Evolutionary conservation across 2,329 filamentous ascomycete genomes (phyloP).

Genomic region (Fusarium fujikuroi): DNA sequence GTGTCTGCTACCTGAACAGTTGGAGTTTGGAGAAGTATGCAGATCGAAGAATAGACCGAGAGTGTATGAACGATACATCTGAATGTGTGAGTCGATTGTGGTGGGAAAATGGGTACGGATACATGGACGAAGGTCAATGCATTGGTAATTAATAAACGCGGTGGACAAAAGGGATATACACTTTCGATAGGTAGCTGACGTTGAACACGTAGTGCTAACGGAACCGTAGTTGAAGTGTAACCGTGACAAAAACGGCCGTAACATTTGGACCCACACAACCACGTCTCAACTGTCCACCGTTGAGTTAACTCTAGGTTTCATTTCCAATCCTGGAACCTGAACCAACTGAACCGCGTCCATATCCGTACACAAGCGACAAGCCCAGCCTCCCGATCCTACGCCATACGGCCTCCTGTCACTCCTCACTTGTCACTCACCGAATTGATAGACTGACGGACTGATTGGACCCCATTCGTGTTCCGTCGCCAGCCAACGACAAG

Average conservation of each 20-base stretch:
- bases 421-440: conserved; percentile 13
- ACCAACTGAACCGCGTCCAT: conserved; percentile 42
- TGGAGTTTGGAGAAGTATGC: background rate
- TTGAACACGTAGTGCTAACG: background rate
- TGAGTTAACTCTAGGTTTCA: conserved; percentile 38
- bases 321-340: conserved; percentile 42
- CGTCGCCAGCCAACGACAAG: conserved; percentile 36
- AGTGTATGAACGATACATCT: background rate
- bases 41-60: background rate
- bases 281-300: conserved; percentile 37
- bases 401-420: conserved; percentile 20
- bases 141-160: background rate
- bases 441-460: conserved; percentile 14
- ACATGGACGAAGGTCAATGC: background rate
- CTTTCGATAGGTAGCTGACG: background rate
- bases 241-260: conserved; percentile 36
- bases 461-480: conserved; percentile 32
- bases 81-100: background rate
- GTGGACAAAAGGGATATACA: background rate
- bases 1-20: background rate
- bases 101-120: background rate
- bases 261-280: conserved; percentile 39
- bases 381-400: conserved; percentile 34
- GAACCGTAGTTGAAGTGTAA: conserved; percentile 9
- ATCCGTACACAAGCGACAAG: conserved; percentile 40